Conservation (phyloP, 257 asterid genomes). For the Jacaranda copaia region DNA sequence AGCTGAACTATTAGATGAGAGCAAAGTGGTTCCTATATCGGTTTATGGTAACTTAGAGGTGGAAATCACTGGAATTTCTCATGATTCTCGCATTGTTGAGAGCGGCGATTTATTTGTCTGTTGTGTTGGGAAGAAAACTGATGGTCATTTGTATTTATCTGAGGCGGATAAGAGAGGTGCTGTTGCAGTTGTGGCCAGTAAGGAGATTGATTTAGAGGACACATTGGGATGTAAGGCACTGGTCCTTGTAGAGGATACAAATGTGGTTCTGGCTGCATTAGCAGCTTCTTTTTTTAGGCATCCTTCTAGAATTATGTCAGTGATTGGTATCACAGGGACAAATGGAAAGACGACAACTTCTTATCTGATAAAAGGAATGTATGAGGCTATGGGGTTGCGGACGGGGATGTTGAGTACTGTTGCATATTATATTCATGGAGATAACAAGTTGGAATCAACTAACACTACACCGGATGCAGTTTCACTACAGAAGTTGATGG, state of each 20-base stretch:
- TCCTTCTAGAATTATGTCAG: conserved; percentile 80
- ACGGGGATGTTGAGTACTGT: conserved; percentile 92
- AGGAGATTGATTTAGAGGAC: conserved; percentile 83
- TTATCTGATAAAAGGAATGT: conserved; percentile 73
- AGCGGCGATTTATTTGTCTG: conserved; percentile 90
- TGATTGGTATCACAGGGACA: conserved; percentile 83
- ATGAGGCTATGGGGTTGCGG: conserved; percentile 96
- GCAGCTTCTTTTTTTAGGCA: conserved; percentile 83
- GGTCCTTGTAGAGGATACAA: conserved; percentile 88
- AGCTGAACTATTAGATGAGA: conserved; percentile 93
- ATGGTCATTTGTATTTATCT: conserved; percentile 71
- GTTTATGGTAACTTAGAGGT: conserved; percentile 86
- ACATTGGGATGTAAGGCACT: conserved; percentile 90
- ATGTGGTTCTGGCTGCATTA: conserved; percentile 68
- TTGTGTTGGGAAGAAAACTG: conserved; percentile 72
- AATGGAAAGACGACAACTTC: conserved; percentile 83
- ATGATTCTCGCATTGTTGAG: conserved; percentile 88
- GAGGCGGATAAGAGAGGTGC: conserved; percentile 99
- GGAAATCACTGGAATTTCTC: conserved; percentile 79
- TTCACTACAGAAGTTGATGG: conserved; percentile 85
- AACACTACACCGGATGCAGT: conserved; percentile 68
- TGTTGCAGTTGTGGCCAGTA: conserved; percentile 90
- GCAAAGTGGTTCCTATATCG: conserved; percentile 81
- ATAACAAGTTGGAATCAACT: conserved; percentile 72
- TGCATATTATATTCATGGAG: conserved; percentile 76